These are phyloP conservation scores for Pseudogymnoascus sp. DNA, from an alignment of 2,329 filamentous ascomycete species.

Conservation along the genomic window DNA sequence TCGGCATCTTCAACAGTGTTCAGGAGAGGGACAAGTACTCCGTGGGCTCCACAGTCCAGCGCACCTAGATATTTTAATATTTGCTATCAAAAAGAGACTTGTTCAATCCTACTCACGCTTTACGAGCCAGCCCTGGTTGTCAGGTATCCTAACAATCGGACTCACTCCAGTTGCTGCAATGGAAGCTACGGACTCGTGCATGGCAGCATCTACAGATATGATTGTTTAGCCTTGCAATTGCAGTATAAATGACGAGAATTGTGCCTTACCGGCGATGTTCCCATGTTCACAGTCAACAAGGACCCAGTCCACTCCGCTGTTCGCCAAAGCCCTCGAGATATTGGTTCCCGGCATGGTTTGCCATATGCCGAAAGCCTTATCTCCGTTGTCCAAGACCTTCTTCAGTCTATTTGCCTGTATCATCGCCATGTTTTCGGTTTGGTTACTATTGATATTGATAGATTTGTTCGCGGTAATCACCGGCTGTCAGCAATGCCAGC, in stretches of 20 bases:
- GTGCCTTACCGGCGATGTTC: conserved; percentile 40
- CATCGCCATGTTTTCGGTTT: conserved; percentile 26
- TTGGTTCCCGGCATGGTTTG: conserved; percentile 56
- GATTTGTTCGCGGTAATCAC: background rate
- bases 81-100: conserved; percentile 17
- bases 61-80: conserved; percentile 35
- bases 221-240: background rate
- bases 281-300: conserved; percentile 53
- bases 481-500: background rate
- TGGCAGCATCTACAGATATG: conserved; percentile 37
- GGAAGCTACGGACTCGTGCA: conserved; percentile 50
- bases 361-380: conserved; percentile 46
- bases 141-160: conserved; percentile 49
- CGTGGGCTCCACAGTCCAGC: conserved; percentile 49
- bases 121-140: conserved; percentile 48
- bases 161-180: conserved; percentile 48
- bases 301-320: conserved; percentile 59
- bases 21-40: conserved; percentile 47
- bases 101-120: conserved; percentile 37
- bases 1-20: conserved; percentile 45
- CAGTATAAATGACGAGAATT: background rate
- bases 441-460: background rate
- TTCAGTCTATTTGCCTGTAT: conserved; percentile 41
- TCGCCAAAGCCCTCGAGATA: conserved; percentile 50
- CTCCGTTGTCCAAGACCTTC: conserved; percentile 40